Conservation (phyloP, 192 early-diverging fungal species). For the Mortierella antarctica region DNA sequence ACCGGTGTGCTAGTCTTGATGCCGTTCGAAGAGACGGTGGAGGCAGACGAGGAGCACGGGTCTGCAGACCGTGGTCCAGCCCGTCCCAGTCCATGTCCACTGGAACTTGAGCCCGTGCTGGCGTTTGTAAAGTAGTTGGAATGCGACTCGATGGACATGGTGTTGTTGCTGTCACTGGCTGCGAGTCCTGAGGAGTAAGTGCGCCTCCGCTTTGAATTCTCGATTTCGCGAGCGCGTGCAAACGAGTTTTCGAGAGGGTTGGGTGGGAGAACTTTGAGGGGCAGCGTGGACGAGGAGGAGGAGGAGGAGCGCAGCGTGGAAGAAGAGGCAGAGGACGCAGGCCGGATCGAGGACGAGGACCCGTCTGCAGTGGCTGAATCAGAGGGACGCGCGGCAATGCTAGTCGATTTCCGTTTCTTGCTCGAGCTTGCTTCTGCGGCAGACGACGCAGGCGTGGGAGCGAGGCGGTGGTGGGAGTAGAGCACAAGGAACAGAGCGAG, state of each 20-base stretch:
- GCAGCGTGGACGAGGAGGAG: neutral
- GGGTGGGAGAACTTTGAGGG: neutral
- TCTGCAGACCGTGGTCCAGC: constrained; percentile 18
- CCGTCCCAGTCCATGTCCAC: constrained; percentile 28
- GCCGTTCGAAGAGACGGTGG: constrained; percentile 2
- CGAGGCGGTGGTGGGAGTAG: constrained; percentile 2
- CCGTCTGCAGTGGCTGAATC: constrained; percentile 29
- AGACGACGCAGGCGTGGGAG: constrained; percentile 1
- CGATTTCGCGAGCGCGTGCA: constrained; percentile 44
- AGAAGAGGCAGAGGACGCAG: constrained; percentile 10
- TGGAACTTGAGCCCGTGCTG: constrained; percentile 9
- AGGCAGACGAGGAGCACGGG: neutral
- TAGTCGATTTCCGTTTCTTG: constrained; percentile 53
- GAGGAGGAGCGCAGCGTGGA: constrained; percentile 1
- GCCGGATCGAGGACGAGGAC: constrained; percentile 9
- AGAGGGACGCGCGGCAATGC: constrained; percentile 42
- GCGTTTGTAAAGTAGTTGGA: constrained; percentile 17
- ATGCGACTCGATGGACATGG: constrained; percentile 36
- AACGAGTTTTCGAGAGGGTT: constrained; percentile 49
- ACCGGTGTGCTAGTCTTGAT: constrained; percentile 15
- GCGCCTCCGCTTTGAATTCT: constrained; percentile 37
- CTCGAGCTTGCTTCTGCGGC: constrained; percentile 46
- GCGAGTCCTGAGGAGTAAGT: neutral
- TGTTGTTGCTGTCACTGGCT: constrained; percentile 6
- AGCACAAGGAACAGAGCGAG: constrained; percentile 5